These are phyloP conservation scores for Phytophthora foliorum DNA, from an alignment of 352 stramenopile species.

Conservation along the genomic window DNA sequence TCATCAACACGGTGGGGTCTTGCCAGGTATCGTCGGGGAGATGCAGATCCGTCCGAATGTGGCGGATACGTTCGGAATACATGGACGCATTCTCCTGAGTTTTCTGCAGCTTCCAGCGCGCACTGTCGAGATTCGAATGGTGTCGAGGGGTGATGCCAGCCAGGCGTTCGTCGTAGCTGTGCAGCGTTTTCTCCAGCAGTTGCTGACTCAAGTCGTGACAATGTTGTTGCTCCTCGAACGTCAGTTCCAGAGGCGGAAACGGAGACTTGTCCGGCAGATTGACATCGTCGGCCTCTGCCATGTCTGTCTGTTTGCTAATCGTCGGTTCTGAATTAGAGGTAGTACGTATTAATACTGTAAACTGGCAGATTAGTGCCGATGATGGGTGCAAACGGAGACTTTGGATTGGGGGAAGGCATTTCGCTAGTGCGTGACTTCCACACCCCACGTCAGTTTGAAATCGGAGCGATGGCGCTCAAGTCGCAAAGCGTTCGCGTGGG, in stretches of 20 bases:
- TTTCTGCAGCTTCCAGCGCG: constrained; percentile 46
- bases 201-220: constrained; percentile 45
- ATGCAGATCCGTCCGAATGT: constrained; percentile 36
- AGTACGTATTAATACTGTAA: too few relatives aligned
- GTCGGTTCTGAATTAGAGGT: constrained; percentile 3
- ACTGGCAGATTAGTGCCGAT: constrained; percentile 3
- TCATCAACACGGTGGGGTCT: constrained; percentile 45
- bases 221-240: constrained; percentile 42
- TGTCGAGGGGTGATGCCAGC: constrained; percentile 30
- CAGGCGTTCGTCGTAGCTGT: constrained; percentile 49
- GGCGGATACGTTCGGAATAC: constrained; percentile 43
- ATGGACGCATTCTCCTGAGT: constrained; percentile 44
- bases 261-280: constrained; percentile 39
- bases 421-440: constrained; percentile 11
- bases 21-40: constrained; percentile 42
- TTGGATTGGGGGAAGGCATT: constrained; percentile 17
- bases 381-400: constrained; percentile 5
- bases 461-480: constrained; percentile 25
- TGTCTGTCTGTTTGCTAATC: too few relatives aligned
- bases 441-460: constrained; percentile 20
- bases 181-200: constrained; percentile 46
- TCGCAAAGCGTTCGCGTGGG: constrained; percentile 53
- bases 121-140: constrained; percentile 42
- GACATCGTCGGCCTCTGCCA: constrained; percentile 24
- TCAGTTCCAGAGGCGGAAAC: constrained; percentile 40